Evolutionary conservation across 805 yeast genomes (phyloP), one percentile per base, ranked within the genome.

Genomic region (Saccharomyces mikatae): DNA sequence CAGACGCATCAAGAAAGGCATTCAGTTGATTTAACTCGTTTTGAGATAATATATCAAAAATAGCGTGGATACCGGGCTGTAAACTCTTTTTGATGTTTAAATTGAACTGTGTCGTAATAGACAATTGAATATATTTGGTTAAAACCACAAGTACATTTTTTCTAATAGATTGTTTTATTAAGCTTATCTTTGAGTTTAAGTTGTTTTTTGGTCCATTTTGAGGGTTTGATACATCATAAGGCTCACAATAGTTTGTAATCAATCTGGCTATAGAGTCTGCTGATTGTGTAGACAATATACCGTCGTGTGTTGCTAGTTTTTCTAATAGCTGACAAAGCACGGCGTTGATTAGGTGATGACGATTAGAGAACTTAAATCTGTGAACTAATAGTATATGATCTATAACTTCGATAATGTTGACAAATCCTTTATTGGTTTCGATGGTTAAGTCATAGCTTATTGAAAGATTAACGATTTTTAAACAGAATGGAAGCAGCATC

Each of bases 241-340:
- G 96, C 60, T 88, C 95, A 72, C 96, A 88, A 32, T 86, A 71
- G 61, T 86, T 85, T 24, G 77, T 72, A 48, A 89, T 65, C 21
- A 87, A 70, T 60, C 96, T 77, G 5, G 85, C 67, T 52, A 73
- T 78, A 3, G 83, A 67, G 11, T 70, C 62, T 0, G 84, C 86
- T 27, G 82, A 73, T 8, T 62, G 65, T 14, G 58, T 56, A 5
- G 67, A 56, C 22, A 70, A 55, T 29, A 22, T 62, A 53, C 58
- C 60, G 9, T 14, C 60, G 54, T 31, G 52, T 49, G 21, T 60
- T 56, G 50, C 66, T 52, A 73, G 71, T 60, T 87, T 61, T 49
- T 73, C 77, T 64, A 92, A 69, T 50, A 84, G 69, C 2, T 80
- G 70, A 13, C 77, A 73, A 47, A 86, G 72, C 1, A 78, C 66